Evolutionary conservation across 2,329 filamentous ascomycete species (phyloP).

Genomic region (Neonectria ditissima): DNA sequence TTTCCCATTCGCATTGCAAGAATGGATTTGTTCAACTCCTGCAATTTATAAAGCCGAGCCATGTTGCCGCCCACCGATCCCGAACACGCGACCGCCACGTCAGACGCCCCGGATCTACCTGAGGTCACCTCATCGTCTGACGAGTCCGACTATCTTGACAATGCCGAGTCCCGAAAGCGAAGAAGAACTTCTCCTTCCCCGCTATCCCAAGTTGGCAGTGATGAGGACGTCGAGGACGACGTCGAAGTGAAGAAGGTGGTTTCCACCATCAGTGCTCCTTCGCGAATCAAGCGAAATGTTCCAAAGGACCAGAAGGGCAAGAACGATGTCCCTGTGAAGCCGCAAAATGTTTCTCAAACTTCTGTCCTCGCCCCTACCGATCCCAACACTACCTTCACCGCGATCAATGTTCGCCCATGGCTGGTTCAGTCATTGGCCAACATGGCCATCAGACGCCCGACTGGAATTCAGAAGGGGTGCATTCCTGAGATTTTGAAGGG

Average conservation of each 20-base stretch:
- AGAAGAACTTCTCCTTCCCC: slow-evolving; percentile 52
- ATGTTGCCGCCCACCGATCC: slow-evolving; percentile 39
- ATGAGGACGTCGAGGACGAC: slow-evolving; percentile 48
- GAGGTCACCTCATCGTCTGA: slow-evolving; percentile 44
- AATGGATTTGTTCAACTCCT: slow-evolving; percentile 34
- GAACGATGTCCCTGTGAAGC: slow-evolving; percentile 34
- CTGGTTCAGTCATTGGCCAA: slow-evolving; percentile 81
- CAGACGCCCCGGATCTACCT: slow-evolving; percentile 33
- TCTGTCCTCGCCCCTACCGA: slow-evolving; percentile 65
- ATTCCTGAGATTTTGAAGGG: slow-evolving; percentile 94
- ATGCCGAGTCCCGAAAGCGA: slow-evolving; percentile 58
- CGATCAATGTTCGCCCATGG: slow-evolving; percentile 84
- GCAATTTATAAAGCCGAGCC: slow-evolving; percentile 39
- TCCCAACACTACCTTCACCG: slow-evolving; percentile 74
- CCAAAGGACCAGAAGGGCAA: slow-evolving; percentile 30
- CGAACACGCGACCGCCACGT: slow-evolving; percentile 31
- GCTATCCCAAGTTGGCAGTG: slow-evolving; percentile 39
- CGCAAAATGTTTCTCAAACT: slow-evolving; percentile 42
- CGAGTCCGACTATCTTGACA: slow-evolving; percentile 65
- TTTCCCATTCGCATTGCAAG: slow-evolving; percentile 34
- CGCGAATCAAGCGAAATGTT: slow-evolving; percentile 61
- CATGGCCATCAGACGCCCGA: slow-evolving; percentile 87
- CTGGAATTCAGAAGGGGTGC: slow-evolving; percentile 90
- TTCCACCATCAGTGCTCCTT: slow-evolving; percentile 63
- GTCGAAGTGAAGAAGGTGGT: slow-evolving; percentile 51